Conservation (phyloP, 1,139 yeast species). For the Geotrichum klebahnii region DNA sequence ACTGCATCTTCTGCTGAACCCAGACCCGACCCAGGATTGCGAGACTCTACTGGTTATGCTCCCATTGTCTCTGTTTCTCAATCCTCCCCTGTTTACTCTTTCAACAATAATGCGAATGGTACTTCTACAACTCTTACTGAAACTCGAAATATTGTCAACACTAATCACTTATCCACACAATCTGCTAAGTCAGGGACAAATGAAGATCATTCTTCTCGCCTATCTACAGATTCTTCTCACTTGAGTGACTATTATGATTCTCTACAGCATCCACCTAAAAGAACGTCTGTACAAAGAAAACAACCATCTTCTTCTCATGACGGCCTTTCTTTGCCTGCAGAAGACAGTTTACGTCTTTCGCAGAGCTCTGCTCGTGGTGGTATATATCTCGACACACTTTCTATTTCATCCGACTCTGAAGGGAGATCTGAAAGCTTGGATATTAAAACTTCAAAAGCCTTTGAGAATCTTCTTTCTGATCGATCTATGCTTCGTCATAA, state of each 20-base stretch:
- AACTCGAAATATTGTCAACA: conserved; percentile 2
- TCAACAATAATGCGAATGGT: conserved; percentile 6
- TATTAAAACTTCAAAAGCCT: not conserved
- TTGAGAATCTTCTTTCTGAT: conserved; percentile 12
- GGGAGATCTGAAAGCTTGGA: conserved; percentile 13
- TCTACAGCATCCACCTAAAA: conserved; percentile 2
- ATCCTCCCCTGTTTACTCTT: conserved; percentile 19
- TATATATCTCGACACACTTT: conserved; percentile 16
- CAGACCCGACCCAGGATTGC: not conserved
- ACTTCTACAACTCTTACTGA: conserved; percentile 17
- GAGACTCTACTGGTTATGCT: conserved; percentile 13
- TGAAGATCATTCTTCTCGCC: conserved; percentile 9
- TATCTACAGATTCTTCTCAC: conserved; percentile 16
- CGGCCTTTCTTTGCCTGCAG: conserved; percentile 9
- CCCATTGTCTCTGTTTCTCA: conserved; percentile 18
- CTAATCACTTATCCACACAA: not conserved
- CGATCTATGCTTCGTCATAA: conserved; percentile 16
- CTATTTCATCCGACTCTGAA: conserved; percentile 10
- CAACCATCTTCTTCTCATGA: conserved; percentile 2
- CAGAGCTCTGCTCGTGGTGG: conserved; percentile 22
- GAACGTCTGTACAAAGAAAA: conserved; percentile 9
- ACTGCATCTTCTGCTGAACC: conserved; percentile 12
- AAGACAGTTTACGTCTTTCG: conserved; percentile 8
- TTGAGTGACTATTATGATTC: conserved; percentile 15
- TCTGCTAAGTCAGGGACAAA: conserved; percentile 8